Conservation (phyloP, 2,329 filamentous ascomycete genomes). For the Exserohilum turcica region DNA sequence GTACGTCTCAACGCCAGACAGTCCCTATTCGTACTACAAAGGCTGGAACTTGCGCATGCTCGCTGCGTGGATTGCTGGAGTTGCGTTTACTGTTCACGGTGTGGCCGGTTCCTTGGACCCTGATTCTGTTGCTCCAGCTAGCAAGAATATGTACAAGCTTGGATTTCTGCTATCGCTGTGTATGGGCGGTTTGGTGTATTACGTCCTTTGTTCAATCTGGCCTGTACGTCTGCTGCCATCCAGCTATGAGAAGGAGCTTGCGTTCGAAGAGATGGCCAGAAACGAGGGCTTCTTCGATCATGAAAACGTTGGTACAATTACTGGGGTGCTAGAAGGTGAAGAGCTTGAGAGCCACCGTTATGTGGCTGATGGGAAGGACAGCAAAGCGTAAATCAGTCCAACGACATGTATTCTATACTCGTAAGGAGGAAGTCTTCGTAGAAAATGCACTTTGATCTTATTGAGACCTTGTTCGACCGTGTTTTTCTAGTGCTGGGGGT, state of each 20-base stretch:
- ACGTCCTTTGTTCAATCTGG: slow-evolving; percentile 20
- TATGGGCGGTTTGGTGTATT: slow-evolving; percentile 26
- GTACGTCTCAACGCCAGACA: slow-evolving; percentile 14
- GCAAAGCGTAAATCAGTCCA: slow-evolving; percentile 7
- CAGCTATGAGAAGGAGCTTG: slow-evolving; percentile 11
- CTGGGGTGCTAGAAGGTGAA: slow-evolving; percentile 20
- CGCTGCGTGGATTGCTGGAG: slow-evolving; percentile 22
- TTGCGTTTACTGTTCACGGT: slow-evolving; percentile 26
- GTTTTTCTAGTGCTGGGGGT: too few species aligned
- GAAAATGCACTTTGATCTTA: too few species aligned
- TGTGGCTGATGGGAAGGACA: slow-evolving; percentile 14
- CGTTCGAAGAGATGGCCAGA: slow-evolving; percentile 21
- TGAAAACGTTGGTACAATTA: slow-evolving; percentile 20
- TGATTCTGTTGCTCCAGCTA: slow-evolving; percentile 16
- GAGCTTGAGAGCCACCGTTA: slow-evolving; percentile 17
- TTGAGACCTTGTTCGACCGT: too few species aligned
- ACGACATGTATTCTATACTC: too few species aligned
- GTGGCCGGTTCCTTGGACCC: slow-evolving; percentile 24
- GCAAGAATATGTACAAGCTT: slow-evolving; percentile 29
- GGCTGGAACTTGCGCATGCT: slow-evolving; percentile 30
- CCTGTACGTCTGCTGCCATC: slow-evolving; percentile 18
- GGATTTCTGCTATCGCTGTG: slow-evolving; percentile 19
- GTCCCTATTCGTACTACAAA: slow-evolving; percentile 26
- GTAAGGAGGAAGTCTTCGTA: too few species aligned
- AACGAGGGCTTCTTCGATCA: slow-evolving; percentile 27